Base-by-base conservation (phyloP, 352 stramenopile species). In the Detonula confervacea region DNA sequence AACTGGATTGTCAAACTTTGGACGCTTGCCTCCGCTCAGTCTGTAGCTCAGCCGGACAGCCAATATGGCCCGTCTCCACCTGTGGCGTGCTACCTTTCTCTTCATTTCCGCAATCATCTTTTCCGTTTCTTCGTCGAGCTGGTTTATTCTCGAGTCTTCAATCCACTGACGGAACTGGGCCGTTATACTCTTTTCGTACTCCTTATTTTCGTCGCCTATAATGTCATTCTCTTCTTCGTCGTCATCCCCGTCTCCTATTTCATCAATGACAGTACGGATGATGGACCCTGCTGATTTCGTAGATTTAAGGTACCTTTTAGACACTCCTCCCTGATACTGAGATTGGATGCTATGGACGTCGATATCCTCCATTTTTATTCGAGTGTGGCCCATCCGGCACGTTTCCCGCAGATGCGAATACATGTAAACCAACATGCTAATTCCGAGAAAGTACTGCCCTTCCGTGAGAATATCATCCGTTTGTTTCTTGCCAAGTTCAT, bases 381-480 rank as follows among this genome's bases (percentile, higher is more conserved):
- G 51, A 20, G 72, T 74, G 29, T 73, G 62, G 8, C 72, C 72
- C 62, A 73, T 71, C 14, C 54, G 51, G 30, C 65, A 76, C 20
- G 51, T 73, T 29, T 77, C 66, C 2, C 74, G 47, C 11, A 82
- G 52, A 14, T 73, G 33, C 14, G 64, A 65, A 47, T 82, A 77
- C 37, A 77, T 77, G 44, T 73, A 77, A 25, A 71, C 60, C 18
- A 82, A 46, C 57, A 82, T 77, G 29, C 51, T 70, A 20, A 82
- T 77, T 11, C 59, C 60, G 12, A 82, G 66, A 24, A 70, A 82
- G 42, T 82, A 73, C 25, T 77, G 65, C 20, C 74, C 74, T 63
- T 74, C 74, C 14, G 57, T 69, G 37, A 82, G 62, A 42, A 82
- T 73, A 57, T 77, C 61, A 18, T 63, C 12, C 5, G 42, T 42